These are phyloP conservation scores for Paraleonurus japonicus DNA, from an alignment of 257 asterid genomes.

Conservation along the genomic window DNA sequence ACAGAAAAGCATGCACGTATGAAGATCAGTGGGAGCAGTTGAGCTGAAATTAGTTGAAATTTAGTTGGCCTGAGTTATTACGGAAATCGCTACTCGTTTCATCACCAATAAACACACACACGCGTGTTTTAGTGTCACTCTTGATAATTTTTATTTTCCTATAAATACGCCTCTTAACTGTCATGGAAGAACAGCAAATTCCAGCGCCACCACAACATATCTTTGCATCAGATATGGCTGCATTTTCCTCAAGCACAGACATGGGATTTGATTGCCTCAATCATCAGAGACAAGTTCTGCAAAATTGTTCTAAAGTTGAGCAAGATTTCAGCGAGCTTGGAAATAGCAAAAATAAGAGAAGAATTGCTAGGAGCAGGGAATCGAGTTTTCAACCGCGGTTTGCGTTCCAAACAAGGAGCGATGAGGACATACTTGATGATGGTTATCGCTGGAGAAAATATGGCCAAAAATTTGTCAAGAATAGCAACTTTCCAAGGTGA, in stretches of 20 bases:
- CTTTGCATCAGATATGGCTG: slow-evolving; percentile 1
- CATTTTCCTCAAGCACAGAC: not conserved
- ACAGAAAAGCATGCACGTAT: slow-evolving; percentile 23
- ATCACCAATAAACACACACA: not conserved
- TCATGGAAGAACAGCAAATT: slow-evolving; percentile 29
- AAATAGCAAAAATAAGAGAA: slow-evolving; percentile 7
- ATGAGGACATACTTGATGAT: slow-evolving; percentile 56
- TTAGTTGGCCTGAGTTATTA: slow-evolving; percentile 40
- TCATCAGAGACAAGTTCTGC: slow-evolving; percentile 2
- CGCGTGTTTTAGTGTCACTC: not conserved
- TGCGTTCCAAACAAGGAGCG: slow-evolving; percentile 49
- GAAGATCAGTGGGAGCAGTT: slow-evolving; percentile 35
- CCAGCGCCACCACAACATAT: not conserved
- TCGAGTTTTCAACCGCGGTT: slow-evolving; percentile 27
- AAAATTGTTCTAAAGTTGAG: not conserved
- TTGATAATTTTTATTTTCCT: not conserved
- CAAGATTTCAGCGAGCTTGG: not conserved
- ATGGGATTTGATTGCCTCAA: not conserved
- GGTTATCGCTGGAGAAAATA: slow-evolving; percentile 58
- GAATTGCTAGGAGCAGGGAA: slow-evolving; percentile 17
- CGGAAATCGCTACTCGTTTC: not conserved
- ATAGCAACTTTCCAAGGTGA: slow-evolving; percentile 49
- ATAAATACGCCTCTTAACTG: too few relatives aligned
- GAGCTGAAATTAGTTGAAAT: slow-evolving; percentile 51
- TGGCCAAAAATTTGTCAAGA: slow-evolving; percentile 52